Base-by-base conservation (phyloP, 140 eudicot species). In the Senecio squalidus region DNA sequence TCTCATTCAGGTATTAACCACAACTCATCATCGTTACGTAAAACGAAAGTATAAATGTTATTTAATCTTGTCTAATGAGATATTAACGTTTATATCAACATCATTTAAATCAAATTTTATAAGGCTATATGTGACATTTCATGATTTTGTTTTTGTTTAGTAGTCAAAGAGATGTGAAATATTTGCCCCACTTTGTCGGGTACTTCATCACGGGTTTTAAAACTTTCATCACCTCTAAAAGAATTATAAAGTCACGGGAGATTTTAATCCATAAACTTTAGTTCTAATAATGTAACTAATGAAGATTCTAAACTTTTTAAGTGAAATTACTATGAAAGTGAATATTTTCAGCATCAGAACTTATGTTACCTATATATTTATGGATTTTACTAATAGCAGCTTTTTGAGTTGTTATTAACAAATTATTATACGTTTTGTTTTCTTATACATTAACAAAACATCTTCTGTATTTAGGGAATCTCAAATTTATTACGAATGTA, bases 1-100 rank as follows among this genome's bases (percentile, higher is more conserved):
- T 82, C 99, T 92, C 59, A 82, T 80, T 55, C 99, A 87, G 96
- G 99, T 92, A 73, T 3, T 4, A 21, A 13, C 13, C 13, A 8
- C 0, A 24, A 0, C 14, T 33, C 6, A 15, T 47, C 39, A 45
- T 45, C 15, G 18, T 8, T n/a, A 0, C 16, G 9, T 15, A 25
- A 2, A 58, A 14, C 13, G 7, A 15, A 16, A 1, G 11, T 13
- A 43, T 17, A 6, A 15, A 17, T 20, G 2, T 58, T 21, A n/a
- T n/a, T n/a, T n/a, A n/a, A n/a, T n/a, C n/a, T n/a, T n/a, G n/a
- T n/a, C n/a, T n/a, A n/a, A n/a, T n/a, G n/a, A n/a, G n/a, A n/a
- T n/a, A n/a, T n/a, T n/a, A n/a, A n/a, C n/a, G n/a, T n/a, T n/a
- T n/a, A n/a, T n/a, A n/a, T n/a, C n/a, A n/a, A n/a, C n/a, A n/a